These are phyloP conservation scores for Magnolia kwangsiensis DNA, from an alignment of 164 flowering plant genomes.

Conservation along the genomic window DNA sequence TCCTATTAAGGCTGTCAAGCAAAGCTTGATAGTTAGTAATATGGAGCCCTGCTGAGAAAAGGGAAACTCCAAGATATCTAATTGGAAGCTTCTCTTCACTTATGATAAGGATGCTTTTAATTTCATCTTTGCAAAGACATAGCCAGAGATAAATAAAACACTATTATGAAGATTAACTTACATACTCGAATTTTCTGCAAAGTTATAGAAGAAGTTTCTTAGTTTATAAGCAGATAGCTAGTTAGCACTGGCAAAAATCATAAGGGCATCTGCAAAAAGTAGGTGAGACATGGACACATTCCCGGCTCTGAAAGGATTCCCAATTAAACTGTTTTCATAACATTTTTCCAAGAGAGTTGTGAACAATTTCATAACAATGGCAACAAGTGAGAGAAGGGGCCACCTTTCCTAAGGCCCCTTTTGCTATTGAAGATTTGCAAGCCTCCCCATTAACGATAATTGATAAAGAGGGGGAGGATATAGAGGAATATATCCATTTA, in stretches of 20 bases:
- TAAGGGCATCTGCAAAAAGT: background rate
- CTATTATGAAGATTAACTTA: background rate
- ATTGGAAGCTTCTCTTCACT: background rate
- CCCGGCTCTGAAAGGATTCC: background rate
- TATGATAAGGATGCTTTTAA: background rate
- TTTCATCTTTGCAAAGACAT: background rate
- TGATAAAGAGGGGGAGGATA: background rate
- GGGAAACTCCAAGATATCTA: background rate
- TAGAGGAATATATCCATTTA: background rate
- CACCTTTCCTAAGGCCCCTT: background rate
- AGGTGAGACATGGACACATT: background rate
- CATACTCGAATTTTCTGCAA: background rate
- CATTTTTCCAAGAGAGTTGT: background rate
- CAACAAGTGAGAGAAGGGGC: background rate
- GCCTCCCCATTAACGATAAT: background rate
- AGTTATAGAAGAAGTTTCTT: too few species aligned
- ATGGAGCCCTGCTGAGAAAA: background rate
- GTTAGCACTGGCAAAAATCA: background rate
- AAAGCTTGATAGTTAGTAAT: background rate
- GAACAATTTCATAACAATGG: background rate
- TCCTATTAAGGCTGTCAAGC: background rate
- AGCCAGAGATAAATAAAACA: background rate
- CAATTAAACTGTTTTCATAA: background rate
- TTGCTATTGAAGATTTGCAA: background rate
- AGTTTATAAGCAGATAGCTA: background rate